Evolutionary conservation across 169 alveolate species (phyloP), one percentile per base, ranked within the genome.

Genomic region (Plasmodium knowlesi): DNA sequence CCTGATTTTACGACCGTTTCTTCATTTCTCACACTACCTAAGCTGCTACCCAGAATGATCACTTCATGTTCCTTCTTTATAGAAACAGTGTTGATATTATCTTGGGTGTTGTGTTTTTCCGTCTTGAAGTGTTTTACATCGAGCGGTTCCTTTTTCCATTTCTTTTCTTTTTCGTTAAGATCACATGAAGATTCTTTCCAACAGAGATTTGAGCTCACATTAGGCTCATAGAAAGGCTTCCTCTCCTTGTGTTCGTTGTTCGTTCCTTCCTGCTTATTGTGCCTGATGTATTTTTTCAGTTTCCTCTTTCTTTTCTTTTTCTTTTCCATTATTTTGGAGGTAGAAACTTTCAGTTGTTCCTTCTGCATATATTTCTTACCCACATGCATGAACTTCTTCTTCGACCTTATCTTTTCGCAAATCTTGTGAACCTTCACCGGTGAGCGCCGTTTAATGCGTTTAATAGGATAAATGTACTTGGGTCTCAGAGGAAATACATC

Each of bases 391-490:
- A 84, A 84, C 78, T 84, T 84, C 57, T 32, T 73, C 6, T 79
- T 79, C 32, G 71, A 39, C 10, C 28, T 22, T 57, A 89, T 46
- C 10, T 78, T 71, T 89, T 43, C 89, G 70, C 72, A 67, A 37
- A 84, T 39, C 37, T 43, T 80, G 30, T 61, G 37, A 10, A 30
- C 82, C 80, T 89, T 89, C 34, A 79, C 32, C 43, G 32, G 41
- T 72, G 70, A n/a, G 19, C 37, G 16, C 22, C 28, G 50, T 9
- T 79, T 80, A 12, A 89, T 43, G n/a, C 82, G 80, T 61, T 46
- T 80, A 30, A 89, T 46, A n/a, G 94, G 80, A 30, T 89, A 89
- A 30, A 37, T 16, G 50, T 89, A 89, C 73, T 89, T 89, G n/a
- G 19, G 41, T 28, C 53, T 80, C n/a, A 79, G 83, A 9, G 5